These are phyloP conservation scores for Hyaloscypha finlandica DNA, from an alignment of 495 filamentous ascomycete genomes.

Conservation along the genomic window DNA sequence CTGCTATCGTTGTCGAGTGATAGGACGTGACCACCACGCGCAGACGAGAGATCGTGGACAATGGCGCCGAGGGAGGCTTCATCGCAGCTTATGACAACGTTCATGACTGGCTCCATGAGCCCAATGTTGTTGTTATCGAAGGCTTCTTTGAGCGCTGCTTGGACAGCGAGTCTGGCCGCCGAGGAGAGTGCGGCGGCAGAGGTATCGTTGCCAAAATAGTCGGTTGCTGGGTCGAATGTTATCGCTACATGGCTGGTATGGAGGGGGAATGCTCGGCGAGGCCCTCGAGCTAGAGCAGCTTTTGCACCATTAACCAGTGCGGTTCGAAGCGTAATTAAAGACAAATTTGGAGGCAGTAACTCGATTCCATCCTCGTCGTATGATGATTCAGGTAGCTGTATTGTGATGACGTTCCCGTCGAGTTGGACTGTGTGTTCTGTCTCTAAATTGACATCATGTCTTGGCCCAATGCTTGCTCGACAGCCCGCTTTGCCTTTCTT, in stretches of 20 bases:
- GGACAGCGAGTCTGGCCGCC: constrained; percentile 72
- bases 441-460: constrained; percentile 39
- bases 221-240: constrained; percentile 61
- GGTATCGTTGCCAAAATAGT: constrained; percentile 68
- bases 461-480: constrained; percentile 64
- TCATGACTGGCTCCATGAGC: constrained; percentile 92
- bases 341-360: constrained; percentile 58
- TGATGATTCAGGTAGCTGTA: constrained; percentile 39
- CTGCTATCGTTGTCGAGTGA: constrained; percentile 69
- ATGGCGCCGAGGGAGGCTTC: constrained; percentile 80
- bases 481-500: constrained; percentile 78
- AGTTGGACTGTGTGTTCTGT: constrained; percentile 38
- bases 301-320: constrained; percentile 75
- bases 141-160: constrained; percentile 61
- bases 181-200: constrained; percentile 75
- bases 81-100: constrained; percentile 78
- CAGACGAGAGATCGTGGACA: constrained; percentile 85
- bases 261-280: constrained; percentile 73
- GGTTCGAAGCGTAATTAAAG: constrained; percentile 56
- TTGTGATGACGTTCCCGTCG: constrained; percentile 63
- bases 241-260: constrained; percentile 69
- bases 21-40: constrained; percentile 80
- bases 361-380: constrained; percentile 39
- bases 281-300: constrained; percentile 85
- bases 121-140: constrained; percentile 49